Percentiles rank a stretch among this genome's conserved stretches.
Conservation (phyloP, 768 basidiomycete genomes). For the Calocybe cyanea region DNA sequence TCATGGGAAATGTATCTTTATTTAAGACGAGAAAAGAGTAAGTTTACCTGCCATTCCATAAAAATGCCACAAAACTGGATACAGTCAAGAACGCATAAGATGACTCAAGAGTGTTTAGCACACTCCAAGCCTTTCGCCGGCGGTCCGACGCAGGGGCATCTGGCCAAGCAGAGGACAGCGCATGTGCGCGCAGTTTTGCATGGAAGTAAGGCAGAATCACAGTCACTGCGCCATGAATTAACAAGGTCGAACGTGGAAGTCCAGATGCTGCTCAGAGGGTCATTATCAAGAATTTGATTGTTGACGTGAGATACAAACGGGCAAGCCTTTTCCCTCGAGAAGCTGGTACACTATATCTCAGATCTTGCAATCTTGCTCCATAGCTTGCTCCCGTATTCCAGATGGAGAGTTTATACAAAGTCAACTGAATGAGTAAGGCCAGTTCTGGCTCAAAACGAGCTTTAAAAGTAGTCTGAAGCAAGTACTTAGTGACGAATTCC, state of each 20-base stretch:
- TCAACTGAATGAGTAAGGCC: conserved; percentile 60
- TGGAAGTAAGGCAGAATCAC: conserved; percentile 78
- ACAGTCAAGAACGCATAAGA: conserved; percentile 58
- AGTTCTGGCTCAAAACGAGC: conserved; percentile 73
- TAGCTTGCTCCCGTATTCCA: conserved; percentile 82
- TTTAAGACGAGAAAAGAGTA: background rate
- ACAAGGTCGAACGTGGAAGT: conserved; percentile 55
- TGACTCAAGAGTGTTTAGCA: conserved; percentile 65
- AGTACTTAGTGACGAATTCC: conserved; percentile 7
- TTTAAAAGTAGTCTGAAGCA: conserved; percentile 49
- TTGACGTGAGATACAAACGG: conserved; percentile 29
- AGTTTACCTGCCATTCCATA: conserved; percentile 77
- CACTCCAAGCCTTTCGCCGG: conserved; percentile 70
- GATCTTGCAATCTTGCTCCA: conserved; percentile 78
- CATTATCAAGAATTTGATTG: conserved; percentile 8
- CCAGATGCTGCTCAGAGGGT: conserved; percentile 48
- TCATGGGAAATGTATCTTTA: background rate
- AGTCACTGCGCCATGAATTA: conserved; percentile 69
- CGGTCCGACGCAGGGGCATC: conserved; percentile 80
- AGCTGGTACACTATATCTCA: conserved; percentile 49
- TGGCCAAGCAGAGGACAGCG: conserved; percentile 85
- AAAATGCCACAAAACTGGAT: conserved; percentile 75
- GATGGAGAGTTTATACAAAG: conserved; percentile 77
- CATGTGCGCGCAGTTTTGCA: conserved; percentile 66
- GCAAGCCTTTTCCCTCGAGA: conserved; percentile 21